Evolutionary conservation across 1,139 yeast genomes (phyloP), one percentile per base, ranked within the genome.

Genomic region (Arxiozyma bovina): DNA sequence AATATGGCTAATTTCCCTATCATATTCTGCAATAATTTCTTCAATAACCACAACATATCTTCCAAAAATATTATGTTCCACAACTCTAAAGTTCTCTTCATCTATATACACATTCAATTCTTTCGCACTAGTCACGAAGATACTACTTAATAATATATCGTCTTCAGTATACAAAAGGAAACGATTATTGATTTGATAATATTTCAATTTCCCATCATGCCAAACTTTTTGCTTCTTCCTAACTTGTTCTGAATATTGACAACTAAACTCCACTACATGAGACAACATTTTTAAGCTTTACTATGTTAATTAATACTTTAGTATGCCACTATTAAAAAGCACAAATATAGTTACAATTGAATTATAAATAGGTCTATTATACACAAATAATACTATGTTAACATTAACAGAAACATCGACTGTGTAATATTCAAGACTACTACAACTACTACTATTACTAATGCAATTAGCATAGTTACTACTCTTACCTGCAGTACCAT

Each of bases 201-300:
- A 63, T 49, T 60, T 67, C 43, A 68, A 47, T 43, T 56, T 63
- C 11, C 71, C 71, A 58, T 68, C 71, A 52, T 68, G 70, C 71
- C 71, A 68, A 5, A 61, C 50, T 54, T 68, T 68, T 51, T 62
- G 70, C 54, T 68, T 68, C 59, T 67, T 67, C 47, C 61, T 57
- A 9, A 68, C 51, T 40, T 68, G 68, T 49, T 63, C 66, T 1
- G 69, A 62, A 53, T 67, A 68, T 52, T 68, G 71, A 54, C 71
- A 68, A 18, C 53, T 52, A 53, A 57, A 68, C 54, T 68, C 70
- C 21, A 55, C 50, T 11, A 62, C 58, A 45, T 59, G 62, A 0
- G 65, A 62, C 18, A 58, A 27, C 64, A 61, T 60, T 21, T 21
- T 20, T n/a, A 3, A 11, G 20, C 21, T 20, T 9, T 18, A 3